These are phyloP conservation scores for Sclerotinia glacialis DNA, from an alignment of 2,329 filamentous ascomycete species.

Conservation along the genomic window DNA sequence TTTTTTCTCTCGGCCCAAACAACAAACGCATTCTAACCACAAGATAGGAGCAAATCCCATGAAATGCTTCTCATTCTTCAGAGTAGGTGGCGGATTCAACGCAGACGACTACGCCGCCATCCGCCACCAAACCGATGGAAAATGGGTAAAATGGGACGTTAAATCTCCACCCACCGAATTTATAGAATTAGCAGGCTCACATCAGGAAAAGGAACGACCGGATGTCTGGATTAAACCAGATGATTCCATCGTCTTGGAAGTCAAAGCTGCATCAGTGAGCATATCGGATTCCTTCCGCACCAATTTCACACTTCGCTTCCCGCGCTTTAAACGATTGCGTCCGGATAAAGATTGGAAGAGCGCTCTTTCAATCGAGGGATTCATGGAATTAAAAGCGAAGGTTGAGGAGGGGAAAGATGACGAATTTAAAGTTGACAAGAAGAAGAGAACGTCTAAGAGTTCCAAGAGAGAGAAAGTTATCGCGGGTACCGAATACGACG, in stretches of 20 bases:
- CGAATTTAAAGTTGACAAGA: slow-evolving; percentile 70
- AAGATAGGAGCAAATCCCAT: slow-evolving; percentile 52
- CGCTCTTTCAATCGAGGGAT: slow-evolving; percentile 75
- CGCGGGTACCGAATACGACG: slow-evolving; percentile 61
- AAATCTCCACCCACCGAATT: slow-evolving; percentile 72
- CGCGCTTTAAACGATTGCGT: slow-evolving; percentile 78
- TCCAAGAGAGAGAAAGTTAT: slow-evolving; percentile 69
- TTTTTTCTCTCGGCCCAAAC: neutral
- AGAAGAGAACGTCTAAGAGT: slow-evolving; percentile 55
- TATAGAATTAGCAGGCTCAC: slow-evolving; percentile 78
- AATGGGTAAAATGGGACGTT: slow-evolving; percentile 84
- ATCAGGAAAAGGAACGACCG: slow-evolving; percentile 69
- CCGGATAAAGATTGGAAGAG: slow-evolving; percentile 82
- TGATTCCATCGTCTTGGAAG: slow-evolving; percentile 82
- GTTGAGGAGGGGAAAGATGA: slow-evolving; percentile 73
- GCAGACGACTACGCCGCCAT: slow-evolving; percentile 82
- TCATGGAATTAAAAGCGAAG: slow-evolving; percentile 65
- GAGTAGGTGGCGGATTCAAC: slow-evolving; percentile 91
- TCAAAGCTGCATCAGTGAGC: slow-evolving; percentile 80
- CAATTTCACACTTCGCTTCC: slow-evolving; percentile 80
- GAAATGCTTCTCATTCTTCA: slow-evolving; percentile 93
- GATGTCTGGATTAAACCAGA: slow-evolving; percentile 91
- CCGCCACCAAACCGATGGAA: slow-evolving; percentile 79
- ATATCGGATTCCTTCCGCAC: slow-evolving; percentile 75
- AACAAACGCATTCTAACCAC: neutral